These are phyloP conservation scores for Pythium diclinum DNA, from an alignment of 352 stramenopile species.

Conservation along the genomic window DNA sequence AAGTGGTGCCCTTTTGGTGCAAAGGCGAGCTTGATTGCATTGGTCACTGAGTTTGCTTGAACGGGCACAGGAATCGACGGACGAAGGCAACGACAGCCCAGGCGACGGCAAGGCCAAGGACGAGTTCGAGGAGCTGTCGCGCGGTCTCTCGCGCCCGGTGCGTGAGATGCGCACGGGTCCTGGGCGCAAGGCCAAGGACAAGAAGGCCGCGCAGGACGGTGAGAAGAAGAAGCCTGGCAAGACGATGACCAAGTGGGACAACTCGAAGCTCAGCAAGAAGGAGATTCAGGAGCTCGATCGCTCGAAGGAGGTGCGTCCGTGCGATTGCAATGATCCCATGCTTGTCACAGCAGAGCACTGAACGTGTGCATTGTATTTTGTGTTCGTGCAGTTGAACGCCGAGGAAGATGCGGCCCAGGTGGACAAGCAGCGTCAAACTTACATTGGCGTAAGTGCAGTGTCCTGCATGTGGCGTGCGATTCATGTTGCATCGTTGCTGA, in stretches of 20 bases:
- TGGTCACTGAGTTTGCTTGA: background rate
- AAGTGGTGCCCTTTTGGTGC: background rate
- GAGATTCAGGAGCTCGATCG: constrained; percentile 73
- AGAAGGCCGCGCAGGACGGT: constrained; percentile 40
- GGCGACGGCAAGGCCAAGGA: constrained; percentile 48
- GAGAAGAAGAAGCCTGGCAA: constrained; percentile 65
- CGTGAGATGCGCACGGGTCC: constrained; percentile 67
- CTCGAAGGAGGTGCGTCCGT: constrained; percentile 50
- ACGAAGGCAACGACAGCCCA: constrained; percentile 56
- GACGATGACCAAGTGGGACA: constrained; percentile 84
- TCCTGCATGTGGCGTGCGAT: background rate
- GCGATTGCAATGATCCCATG: background rate
- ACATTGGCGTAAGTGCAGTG: constrained; percentile 67
- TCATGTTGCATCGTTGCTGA: background rate
- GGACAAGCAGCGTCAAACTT: constrained; percentile 67
- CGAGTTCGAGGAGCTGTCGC: constrained; percentile 58
- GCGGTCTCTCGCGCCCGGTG: constrained; percentile 41
- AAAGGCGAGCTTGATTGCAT: background rate
- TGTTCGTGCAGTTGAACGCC: constrained; percentile 40
- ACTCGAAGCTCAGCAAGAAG: constrained; percentile 84
- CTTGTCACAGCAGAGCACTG: background rate
- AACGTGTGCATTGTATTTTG: background rate
- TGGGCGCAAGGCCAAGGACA: constrained; percentile 52
- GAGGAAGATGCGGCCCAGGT: constrained; percentile 74
- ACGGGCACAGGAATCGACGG: constrained; percentile 42